Evolutionary conservation across 495 filamentous ascomycete genomes (phyloP).

Genomic region (Podospora sp.): DNA sequence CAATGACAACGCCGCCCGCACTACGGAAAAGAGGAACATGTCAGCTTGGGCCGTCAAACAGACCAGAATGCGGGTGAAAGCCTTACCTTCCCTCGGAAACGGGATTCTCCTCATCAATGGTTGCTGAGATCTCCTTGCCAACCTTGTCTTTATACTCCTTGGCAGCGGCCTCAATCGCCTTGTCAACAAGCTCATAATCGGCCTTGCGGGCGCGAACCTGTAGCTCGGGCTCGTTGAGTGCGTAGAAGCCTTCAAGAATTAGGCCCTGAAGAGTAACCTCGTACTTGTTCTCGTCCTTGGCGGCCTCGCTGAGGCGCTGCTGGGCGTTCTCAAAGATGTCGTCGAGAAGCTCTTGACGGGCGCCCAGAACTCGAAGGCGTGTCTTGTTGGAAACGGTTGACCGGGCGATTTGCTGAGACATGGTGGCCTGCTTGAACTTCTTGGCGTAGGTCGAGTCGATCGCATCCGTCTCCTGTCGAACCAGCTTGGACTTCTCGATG

Average conservation of each 20-base stretch:
- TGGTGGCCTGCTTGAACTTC: constrained; percentile 95
- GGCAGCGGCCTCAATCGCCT: constrained; percentile 72
- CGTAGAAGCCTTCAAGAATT: constrained; percentile 88
- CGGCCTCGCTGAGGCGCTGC: constrained; percentile 64
- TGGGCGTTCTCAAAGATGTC: constrained; percentile 82
- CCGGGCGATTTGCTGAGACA: constrained; percentile 95
- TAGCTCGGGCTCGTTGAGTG: constrained; percentile 77
- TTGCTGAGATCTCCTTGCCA: constrained; percentile 61
- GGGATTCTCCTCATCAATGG: constrained; percentile 76
- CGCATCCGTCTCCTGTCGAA: constrained; percentile 86
- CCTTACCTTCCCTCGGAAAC: constrained; percentile 85
- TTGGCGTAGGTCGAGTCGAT: constrained; percentile 94
- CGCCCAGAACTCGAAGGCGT: constrained; percentile 79
- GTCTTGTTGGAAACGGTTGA: constrained; percentile 95
- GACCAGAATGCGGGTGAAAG: background rate
- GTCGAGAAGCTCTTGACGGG: constrained; percentile 88
- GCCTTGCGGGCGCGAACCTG: constrained; percentile 73
- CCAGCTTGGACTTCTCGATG: constrained; percentile 97
- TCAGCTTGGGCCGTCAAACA: background rate
- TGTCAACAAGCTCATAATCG: constrained; percentile 71
- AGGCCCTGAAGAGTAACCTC: constrained; percentile 72
- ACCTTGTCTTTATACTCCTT: constrained; percentile 79
- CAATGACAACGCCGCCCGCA: constrained; percentile 77
- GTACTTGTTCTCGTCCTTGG: constrained; percentile 72
- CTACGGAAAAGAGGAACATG: constrained; percentile 46